These are phyloP conservation scores for Phytophthora parvispora DNA, from an alignment of 352 stramenopile genomes.

Conservation along the genomic window DNA sequence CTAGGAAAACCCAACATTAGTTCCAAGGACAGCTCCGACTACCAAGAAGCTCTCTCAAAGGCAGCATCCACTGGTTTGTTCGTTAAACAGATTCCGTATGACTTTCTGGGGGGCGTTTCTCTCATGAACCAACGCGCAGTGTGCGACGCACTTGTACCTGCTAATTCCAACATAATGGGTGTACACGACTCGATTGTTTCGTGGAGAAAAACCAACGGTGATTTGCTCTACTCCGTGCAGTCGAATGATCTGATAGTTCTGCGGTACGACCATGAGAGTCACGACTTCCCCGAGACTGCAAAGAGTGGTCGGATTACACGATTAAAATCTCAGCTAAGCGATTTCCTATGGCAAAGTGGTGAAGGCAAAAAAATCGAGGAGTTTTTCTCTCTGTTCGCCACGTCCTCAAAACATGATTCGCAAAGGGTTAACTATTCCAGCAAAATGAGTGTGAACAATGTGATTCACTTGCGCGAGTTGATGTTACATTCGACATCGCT, in stretches of 20 bases:
- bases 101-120: conserved; percentile 22
- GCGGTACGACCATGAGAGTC: conserved; percentile 45
- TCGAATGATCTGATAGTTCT: conserved; percentile 12
- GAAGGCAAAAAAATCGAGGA: conserved; percentile 25
- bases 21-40: conserved; percentile 1
- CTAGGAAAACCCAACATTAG: conserved; percentile 8
- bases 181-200: conserved; percentile 25
- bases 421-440: neutral
- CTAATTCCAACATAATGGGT: conserved; percentile 20
- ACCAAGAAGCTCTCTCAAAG: conserved; percentile 5
- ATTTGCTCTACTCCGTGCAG: conserved; percentile 41
- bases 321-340: conserved; percentile 32
- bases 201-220: conserved; percentile 40
- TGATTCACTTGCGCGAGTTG: conserved; percentile 31
- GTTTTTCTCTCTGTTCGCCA: conserved; percentile 30
- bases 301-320: conserved; percentile 26
- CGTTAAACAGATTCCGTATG: conserved; percentile 29
- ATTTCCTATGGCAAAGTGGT: conserved; percentile 36
- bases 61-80: neutral
- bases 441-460: neutral
- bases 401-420: neutral
- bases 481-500: conserved; percentile 20
- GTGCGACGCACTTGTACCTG: conserved; percentile 18
- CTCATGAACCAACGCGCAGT: conserved; percentile 12
- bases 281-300: conserved; percentile 42